Conservation (phyloP, 2,329 filamentous ascomycete species). For the Fusarium hainanense region DNA sequence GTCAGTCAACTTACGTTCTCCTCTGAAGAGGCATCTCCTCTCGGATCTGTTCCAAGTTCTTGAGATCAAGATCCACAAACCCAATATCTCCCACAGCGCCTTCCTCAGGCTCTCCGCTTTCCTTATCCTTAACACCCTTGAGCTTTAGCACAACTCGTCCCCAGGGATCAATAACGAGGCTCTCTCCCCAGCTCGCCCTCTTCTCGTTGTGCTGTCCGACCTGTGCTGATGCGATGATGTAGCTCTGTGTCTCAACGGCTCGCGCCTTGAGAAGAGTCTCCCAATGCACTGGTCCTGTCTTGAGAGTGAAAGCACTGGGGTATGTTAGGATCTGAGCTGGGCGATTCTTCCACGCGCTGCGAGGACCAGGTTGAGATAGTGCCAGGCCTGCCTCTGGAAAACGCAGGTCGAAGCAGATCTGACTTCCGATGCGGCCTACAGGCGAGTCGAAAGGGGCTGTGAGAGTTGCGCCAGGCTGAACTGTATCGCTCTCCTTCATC, state of each 20-base stretch:
- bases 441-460: slow-evolving; percentile 77
- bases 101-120: slow-evolving; percentile 55
- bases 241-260: slow-evolving; percentile 90
- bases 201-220: slow-evolving; percentile 77
- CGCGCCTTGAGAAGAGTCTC: slow-evolving; percentile 79
- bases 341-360: slow-evolving; percentile 46
- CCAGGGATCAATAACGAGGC: slow-evolving; percentile 89
- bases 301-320: slow-evolving; percentile 89
- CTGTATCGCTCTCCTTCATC: slow-evolving; percentile 65
- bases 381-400: slow-evolving; percentile 81
- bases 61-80: slow-evolving; percentile 65
- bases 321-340: slow-evolving; percentile 83
- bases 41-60: slow-evolving; percentile 59
- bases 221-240: slow-evolving; percentile 88
- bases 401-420: slow-evolving; percentile 92
- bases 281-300: slow-evolving; percentile 90
- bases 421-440: slow-evolving; percentile 79
- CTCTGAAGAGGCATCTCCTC: slow-evolving; percentile 64
- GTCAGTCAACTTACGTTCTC: slow-evolving; percentile 59
- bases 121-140: slow-evolving; percentile 64
- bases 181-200: slow-evolving; percentile 85
- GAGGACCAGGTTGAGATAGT: slow-evolving; percentile 61
- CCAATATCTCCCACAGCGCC: slow-evolving; percentile 60
- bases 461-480: slow-evolving; percentile 74
- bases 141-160: slow-evolving; percentile 77